phyloP scores from a whole-genome alignment of 2,329 filamentous ascomycete species.

The Colletotrichum nymphaeae region DNA sequence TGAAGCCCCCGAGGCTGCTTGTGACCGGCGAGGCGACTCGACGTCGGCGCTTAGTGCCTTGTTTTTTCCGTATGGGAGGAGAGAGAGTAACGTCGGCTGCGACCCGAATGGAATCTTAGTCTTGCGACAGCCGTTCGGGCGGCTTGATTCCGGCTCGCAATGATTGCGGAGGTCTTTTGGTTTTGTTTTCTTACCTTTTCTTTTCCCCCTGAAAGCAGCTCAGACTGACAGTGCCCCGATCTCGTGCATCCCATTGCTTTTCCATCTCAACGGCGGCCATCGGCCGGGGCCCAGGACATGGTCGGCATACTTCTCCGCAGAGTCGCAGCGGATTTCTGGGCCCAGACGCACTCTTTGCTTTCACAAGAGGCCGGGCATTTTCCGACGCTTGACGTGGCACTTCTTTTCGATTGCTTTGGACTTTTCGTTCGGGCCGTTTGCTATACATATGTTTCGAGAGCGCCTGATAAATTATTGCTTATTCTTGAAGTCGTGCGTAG shows the following conservation, averaged over 20 bases:
- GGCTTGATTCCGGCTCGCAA: not conserved
- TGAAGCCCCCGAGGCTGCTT: conserved; percentile 20
- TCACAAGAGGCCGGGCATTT: not conserved
- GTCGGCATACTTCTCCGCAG: not conserved
- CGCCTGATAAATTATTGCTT: not conserved
- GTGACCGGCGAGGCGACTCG: not conserved
- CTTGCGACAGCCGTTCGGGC: not conserved
- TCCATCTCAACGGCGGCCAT: not conserved
- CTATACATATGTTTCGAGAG: not conserved
- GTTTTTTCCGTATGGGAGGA: not conserved
- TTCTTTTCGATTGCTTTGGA: not conserved
- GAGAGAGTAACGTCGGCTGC: not conserved
- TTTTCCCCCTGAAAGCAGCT: too few relatives aligned
- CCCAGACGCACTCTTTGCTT: not conserved
- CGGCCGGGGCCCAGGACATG: not conserved
- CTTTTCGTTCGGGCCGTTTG: not conserved
- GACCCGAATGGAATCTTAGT: not conserved
- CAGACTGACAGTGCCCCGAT: too few relatives aligned
- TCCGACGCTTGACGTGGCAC: not conserved
- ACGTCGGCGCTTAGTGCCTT: not conserved
- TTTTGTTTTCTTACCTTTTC: not conserved
- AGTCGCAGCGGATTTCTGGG: not conserved
- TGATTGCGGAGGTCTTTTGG: not conserved
- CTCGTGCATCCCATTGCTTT: not conserved
- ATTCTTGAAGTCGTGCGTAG: not conserved